Evolutionary conservation across 1,284 basidiomycete species (phyloP).

Genomic region (Laetiporus sulphureus): DNA sequence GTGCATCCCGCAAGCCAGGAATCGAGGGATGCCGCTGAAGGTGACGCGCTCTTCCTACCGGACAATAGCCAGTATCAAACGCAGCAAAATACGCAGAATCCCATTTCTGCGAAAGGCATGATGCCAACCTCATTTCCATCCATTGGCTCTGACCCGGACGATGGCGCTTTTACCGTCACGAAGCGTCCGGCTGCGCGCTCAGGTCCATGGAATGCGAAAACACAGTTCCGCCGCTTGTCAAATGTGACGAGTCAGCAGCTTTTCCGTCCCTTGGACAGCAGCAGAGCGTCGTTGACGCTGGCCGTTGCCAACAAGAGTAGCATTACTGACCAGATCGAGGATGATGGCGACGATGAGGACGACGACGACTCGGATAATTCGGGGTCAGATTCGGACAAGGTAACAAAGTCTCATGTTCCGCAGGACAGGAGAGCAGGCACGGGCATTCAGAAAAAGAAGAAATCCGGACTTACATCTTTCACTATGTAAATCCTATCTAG

Average conservation of each 20-base stretch:
- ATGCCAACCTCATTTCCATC: constrained; percentile 1
- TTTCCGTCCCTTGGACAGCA: constrained; percentile 27
- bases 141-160: constrained; percentile 30
- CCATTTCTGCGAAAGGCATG: constrained; percentile 5
- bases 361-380: constrained; percentile 32
- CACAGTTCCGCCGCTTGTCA: constrained; percentile 41
- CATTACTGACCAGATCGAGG: constrained; percentile 27
- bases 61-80: constrained; percentile 23
- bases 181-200: constrained; percentile 18
- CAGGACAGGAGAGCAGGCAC: constrained; percentile 46
- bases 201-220: constrained; percentile 14
- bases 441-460: constrained; percentile 15
- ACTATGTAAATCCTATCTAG: too few relatives aligned
- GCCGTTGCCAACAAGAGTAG: constrained; percentile 22
- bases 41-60: constrained; percentile 26
- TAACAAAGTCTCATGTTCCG: constrained; percentile 49
- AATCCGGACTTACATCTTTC: not conserved
- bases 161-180: constrained; percentile 17
- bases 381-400: constrained; percentile 29
- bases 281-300: constrained; percentile 14
- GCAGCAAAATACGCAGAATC: constrained; percentile 6
- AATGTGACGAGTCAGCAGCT: constrained; percentile 43
- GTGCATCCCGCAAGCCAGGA: constrained; percentile 5
- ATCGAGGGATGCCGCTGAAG: not conserved
- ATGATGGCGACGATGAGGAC: constrained; percentile 30